Percentiles rank a stretch among this genome's conserved stretches.
Evolutionary conservation across 2,329 filamentous ascomycete species (phyloP).

Genomic region (Aspergillus viridinutans): DNA sequence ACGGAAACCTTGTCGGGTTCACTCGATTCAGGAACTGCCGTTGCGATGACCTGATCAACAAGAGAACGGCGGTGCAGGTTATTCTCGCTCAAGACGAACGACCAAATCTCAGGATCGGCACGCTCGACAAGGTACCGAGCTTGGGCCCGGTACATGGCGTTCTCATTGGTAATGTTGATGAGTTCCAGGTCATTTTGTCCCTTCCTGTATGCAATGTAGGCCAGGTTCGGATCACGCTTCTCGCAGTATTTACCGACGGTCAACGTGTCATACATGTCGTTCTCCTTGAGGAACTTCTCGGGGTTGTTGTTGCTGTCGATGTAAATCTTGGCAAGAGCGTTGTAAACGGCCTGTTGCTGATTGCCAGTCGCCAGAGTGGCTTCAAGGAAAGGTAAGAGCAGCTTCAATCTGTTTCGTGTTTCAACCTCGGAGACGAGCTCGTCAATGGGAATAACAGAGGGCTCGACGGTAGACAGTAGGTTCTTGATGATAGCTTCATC

Average conservation of each 20-base stretch:
- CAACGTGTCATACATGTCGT: slow-evolving; percentile 91
- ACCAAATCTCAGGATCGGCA: slow-evolving; percentile 86
- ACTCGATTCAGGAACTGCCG: slow-evolving; percentile 85
- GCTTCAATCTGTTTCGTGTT: slow-evolving; percentile 88
- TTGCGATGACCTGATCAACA: slow-evolving; percentile 93
- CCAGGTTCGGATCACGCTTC: slow-evolving; percentile 94
- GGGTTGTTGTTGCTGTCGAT: slow-evolving; percentile 98
- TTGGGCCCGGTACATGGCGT: slow-evolving; percentile 99
- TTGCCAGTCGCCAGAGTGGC: slow-evolving; percentile 83
- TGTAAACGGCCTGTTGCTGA: slow-evolving; percentile 94
- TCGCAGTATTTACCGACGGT: slow-evolving; percentile 96
- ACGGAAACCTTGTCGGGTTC: slow-evolving; percentile 94
- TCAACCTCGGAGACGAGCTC: slow-evolving; percentile 95
- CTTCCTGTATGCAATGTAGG: slow-evolving; percentile 92
- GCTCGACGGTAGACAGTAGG: slow-evolving; percentile 77
- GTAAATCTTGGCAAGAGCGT: slow-evolving; percentile 97
- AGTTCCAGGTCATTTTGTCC: slow-evolving; percentile 96
- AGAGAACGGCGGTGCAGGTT: slow-evolving; percentile 92
- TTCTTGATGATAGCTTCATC: slow-evolving; percentile 96
- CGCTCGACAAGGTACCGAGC: slow-evolving; percentile 91
- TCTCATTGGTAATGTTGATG: slow-evolving; percentile 97
- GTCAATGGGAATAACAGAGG: slow-evolving; percentile 83
- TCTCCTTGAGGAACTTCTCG: slow-evolving; percentile 95
- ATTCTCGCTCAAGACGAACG: slow-evolving; percentile 90
- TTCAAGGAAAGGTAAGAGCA: slow-evolving; percentile 93